These are phyloP conservation scores for Dittrichia graveolens DNA, from an alignment of 129 eudicot genomes.

Conservation along the genomic window DNA sequence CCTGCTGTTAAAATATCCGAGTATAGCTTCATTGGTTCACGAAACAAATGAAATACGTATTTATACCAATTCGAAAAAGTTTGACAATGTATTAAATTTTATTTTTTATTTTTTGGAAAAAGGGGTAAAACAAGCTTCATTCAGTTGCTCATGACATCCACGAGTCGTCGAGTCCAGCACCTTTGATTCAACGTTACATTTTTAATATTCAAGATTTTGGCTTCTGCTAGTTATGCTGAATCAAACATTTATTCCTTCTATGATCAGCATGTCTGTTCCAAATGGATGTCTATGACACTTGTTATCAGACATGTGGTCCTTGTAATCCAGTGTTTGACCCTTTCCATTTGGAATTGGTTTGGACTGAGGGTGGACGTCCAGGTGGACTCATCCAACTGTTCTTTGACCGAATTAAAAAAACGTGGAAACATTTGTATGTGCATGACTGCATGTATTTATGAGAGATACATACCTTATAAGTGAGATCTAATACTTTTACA, in stretches of 20 bases:
- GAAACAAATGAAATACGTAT: background rate
- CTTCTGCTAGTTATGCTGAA: background rate
- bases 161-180: no score
- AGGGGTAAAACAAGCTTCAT: background rate
- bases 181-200: background rate
- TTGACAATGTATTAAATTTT: background rate
- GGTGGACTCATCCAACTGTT: background rate
- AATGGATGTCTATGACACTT: background rate
- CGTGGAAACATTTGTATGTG: background rate
- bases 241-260: background rate
- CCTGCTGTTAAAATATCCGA: background rate
- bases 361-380: background rate
- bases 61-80: slow-evolving; percentile 8
- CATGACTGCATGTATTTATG: background rate
- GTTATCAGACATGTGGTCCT: slow-evolving; percentile 5
- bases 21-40: background rate
- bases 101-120: background rate
- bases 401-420: background rate
- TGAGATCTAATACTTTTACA: background rate
- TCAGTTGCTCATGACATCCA: slow-evolving; percentile 10
- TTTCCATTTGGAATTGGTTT: background rate
- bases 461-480: background rate
- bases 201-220: slow-evolving; percentile 1
- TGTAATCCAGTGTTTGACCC: background rate
- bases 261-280: background rate